Evolutionary conservation across 345 rosid genomes (phyloP).

Genomic region (Camelina neglecta): DNA sequence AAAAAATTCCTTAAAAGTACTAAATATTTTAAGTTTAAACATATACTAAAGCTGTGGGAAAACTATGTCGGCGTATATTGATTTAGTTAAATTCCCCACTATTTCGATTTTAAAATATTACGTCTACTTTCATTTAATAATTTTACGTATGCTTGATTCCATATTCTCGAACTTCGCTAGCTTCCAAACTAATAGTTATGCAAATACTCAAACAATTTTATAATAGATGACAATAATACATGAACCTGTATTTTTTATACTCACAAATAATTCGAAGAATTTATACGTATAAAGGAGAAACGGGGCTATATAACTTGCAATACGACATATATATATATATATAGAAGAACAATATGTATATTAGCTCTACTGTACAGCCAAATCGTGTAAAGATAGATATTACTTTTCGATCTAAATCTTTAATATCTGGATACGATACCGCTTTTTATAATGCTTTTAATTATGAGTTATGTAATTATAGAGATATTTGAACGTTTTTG

Average conservation of each 20-base stretch:
- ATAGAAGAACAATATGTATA: not conserved
- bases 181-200: constrained; percentile 28
- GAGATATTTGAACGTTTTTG: not conserved
- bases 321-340: not conserved
- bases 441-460: not conserved
- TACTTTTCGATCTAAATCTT: not conserved
- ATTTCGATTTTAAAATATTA: not conserved
- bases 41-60: not conserved
- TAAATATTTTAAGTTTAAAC: not conserved
- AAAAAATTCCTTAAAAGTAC: not conserved
- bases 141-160: constrained; percentile 15
- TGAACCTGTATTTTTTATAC: not conserved
- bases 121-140: not conserved
- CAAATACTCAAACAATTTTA: constrained; percentile 12
- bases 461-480: not conserved
- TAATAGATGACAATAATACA: no score
- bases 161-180: constrained; percentile 34
- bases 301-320: not conserved
- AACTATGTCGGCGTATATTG: constrained; percentile 8
- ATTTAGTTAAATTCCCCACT: constrained; percentile 23
- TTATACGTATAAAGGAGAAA: constrained; percentile 11
- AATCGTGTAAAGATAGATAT: constrained; percentile 3
- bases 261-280: not conserved
- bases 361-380: not conserved
- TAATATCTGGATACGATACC: not conserved